A percentile compares a stretch with the other conserved stretches of the same genome.
These are phyloP conservation scores for Ilex paraguariensis DNA, from an alignment of 305 asterid genomes.

Conservation along the genomic window DNA sequence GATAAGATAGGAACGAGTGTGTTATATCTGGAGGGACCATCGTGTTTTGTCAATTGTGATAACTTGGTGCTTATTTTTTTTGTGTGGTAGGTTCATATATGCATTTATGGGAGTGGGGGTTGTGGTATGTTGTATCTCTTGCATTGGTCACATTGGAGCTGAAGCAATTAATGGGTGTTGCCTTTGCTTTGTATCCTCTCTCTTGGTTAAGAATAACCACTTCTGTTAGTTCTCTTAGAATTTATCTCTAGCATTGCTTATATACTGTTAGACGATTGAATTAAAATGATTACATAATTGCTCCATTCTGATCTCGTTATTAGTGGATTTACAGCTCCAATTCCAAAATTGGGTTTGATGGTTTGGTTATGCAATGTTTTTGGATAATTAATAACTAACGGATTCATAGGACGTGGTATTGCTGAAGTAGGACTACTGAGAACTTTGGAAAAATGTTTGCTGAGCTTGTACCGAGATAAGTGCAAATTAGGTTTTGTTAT, in stretches of 20 bases:
- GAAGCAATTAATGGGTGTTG: slow-evolving; percentile 84
- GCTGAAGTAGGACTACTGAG: too few species aligned
- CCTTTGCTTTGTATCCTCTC: slow-evolving; percentile 90
- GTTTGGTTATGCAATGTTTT: neutral
- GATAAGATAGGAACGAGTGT: neutral
- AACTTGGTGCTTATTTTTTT: slow-evolving; percentile 2
- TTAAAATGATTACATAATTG: neutral
- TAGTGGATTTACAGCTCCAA: too few species aligned
- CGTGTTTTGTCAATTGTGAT: neutral
- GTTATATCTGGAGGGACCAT: neutral
- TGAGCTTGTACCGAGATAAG: too few species aligned
- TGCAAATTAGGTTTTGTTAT: too few species aligned
- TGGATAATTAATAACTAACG: too few species aligned
- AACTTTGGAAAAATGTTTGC: too few species aligned
- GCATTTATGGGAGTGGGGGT: slow-evolving; percentile 70
- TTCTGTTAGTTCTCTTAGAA: neutral
- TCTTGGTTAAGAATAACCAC: neutral
- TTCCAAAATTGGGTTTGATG: too few species aligned
- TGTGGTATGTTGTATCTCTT: slow-evolving; percentile 50
- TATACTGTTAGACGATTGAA: neutral
- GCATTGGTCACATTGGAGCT: slow-evolving; percentile 72
- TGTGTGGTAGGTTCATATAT: slow-evolving; percentile 67
- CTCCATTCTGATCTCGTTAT: neutral
- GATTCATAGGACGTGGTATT: too few species aligned
- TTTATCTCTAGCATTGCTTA: neutral